Evolutionary conservation across 805 yeast genomes (phyloP).

Genomic region (Saturnispora hagleri): DNA sequence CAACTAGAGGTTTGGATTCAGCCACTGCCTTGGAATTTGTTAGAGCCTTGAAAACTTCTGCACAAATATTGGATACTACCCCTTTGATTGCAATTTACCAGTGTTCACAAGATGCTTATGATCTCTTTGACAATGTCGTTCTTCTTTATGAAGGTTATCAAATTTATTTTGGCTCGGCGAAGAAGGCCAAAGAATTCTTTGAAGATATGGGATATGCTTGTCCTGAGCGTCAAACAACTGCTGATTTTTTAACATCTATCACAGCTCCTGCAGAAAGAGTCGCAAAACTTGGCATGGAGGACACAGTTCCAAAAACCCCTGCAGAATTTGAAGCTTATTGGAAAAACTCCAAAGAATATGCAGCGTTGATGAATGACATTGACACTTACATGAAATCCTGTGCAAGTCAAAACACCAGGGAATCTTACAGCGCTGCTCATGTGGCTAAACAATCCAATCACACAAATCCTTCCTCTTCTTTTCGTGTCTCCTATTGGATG

Average conservation of each 20-base stretch:
- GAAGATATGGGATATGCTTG: slow-evolving; percentile 37
- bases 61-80: slow-evolving; percentile 38
- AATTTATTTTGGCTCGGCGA: slow-evolving; percentile 32
- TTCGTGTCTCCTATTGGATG: slow-evolving; percentile 40
- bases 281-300: slow-evolving; percentile 28
- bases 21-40: slow-evolving; percentile 62
- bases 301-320: slow-evolving; percentile 31
- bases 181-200: slow-evolving; percentile 31
- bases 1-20: slow-evolving; percentile 64
- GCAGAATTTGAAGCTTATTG: slow-evolving; percentile 34
- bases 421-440: slow-evolving; percentile 14
- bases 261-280: slow-evolving; percentile 27
- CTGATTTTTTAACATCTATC: slow-evolving; percentile 35
- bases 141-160: slow-evolving; percentile 37
- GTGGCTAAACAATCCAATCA: slow-evolving; percentile 42
- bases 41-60: slow-evolving; percentile 47
- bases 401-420: slow-evolving; percentile 6
- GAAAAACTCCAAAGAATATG: slow-evolving; percentile 29
- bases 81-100: slow-evolving; percentile 44
- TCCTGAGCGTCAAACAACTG: slow-evolving; percentile 39
- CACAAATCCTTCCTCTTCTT: slow-evolving; percentile 39
- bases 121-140: slow-evolving; percentile 35
- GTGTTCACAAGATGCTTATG: slow-evolving; percentile 36
- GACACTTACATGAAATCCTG: slow-evolving; percentile 21
- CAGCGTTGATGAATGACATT: slow-evolving; percentile 27